Percentiles rank a stretch among this genome's conserved stretches.
Conservation (phyloP, 495 filamentous ascomycete genomes). For the Aspergillus olivimuriae region DNA sequence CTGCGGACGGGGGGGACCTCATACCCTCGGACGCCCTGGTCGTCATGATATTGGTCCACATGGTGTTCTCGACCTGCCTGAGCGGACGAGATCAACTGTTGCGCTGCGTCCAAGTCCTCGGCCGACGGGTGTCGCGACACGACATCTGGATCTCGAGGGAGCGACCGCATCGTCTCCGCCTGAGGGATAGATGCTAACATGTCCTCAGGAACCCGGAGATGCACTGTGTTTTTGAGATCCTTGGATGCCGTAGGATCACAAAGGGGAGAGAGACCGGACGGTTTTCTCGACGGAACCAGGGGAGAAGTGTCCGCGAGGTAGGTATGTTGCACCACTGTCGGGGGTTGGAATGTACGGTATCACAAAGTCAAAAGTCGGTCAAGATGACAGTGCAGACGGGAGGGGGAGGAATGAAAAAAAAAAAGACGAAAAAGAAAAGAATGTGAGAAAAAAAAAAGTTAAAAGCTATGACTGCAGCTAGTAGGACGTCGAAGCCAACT, state of each 20-base stretch:
- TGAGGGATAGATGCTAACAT: constrained; percentile 37
- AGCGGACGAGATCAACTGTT: constrained; percentile 42
- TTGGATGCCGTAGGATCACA: neutral
- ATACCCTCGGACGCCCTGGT: constrained; percentile 10
- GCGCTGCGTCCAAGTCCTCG: constrained; percentile 41
- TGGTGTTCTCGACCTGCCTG: constrained; percentile 37
- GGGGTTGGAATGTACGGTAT: constrained; percentile 32
- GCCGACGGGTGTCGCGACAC: constrained; percentile 37
- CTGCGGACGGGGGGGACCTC: constrained; percentile 6
- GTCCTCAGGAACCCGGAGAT: constrained; percentile 14
- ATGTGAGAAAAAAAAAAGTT: constrained; percentile 11
- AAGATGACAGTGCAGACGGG: constrained; percentile 25
- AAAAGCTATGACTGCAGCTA: constrained; percentile 18
- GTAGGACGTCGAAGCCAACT: constrained; percentile 15
- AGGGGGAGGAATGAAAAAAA: constrained; percentile 18
- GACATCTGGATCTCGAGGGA: constrained; percentile 25
- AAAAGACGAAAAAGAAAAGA: too few species aligned
- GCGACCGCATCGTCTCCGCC: constrained; percentile 38
- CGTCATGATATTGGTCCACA: constrained; percentile 23
- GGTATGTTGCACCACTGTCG: constrained; percentile 35
- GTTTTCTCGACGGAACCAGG: constrained; percentile 17
- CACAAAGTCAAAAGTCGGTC: constrained; percentile 41
- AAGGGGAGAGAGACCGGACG: constrained; percentile 4
- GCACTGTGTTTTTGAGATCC: neutral
- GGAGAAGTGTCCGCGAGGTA: constrained; percentile 17